Base-by-base conservation (phyloP, 768 basidiomycete species). In the Boletales sp. region DNA sequence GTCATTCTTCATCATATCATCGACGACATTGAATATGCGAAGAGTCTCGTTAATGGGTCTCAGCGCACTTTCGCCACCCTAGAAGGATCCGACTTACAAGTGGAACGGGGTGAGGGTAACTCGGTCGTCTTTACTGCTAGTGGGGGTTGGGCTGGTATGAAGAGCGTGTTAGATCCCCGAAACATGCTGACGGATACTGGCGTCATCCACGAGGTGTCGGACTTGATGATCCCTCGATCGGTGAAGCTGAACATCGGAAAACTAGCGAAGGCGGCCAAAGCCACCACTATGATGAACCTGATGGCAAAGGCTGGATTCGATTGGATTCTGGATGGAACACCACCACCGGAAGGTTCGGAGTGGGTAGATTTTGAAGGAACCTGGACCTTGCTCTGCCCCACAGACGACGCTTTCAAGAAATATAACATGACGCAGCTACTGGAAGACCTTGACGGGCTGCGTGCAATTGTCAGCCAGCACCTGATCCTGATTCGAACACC, bases 371-470 rank as follows among this genome's bases (percentile, higher is more conserved):
- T 66, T 48, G 75, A 70, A 40, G 69, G 67, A 9, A 84, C 86
- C 4, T 98, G 94, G 86, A 95, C 93, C 2, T 68, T 99, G 5
- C 76, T 99, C 18, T 94, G 90, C 57, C 97, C 97, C 4, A 82
- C 83, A 7, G 97, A 99, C 61, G 86, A 87, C 50, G 94, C 95
- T 0, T 97, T 98, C 78, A 86, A 92, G 64, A 72, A 79, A 18
- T 70, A 87, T 66, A 94, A 98, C 70, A 68, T 98, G 50, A 93
- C 93, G 0, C 66, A 70, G 51, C 67, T 93, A 19, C 84, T 83
- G 54, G 77, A 75, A 24, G 77, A 90, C 60, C 51, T 68, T 11
- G 74, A 80, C 4, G 60, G 59, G 8, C 71, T 91, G 42, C 76
- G 74, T 45, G 72, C 65, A 9, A 79, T 92, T 21, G 87, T 91